phyloP scores from a whole-genome alignment of 2,329 filamentous ascomycete species.

The Eurotiales sp. region DNA sequence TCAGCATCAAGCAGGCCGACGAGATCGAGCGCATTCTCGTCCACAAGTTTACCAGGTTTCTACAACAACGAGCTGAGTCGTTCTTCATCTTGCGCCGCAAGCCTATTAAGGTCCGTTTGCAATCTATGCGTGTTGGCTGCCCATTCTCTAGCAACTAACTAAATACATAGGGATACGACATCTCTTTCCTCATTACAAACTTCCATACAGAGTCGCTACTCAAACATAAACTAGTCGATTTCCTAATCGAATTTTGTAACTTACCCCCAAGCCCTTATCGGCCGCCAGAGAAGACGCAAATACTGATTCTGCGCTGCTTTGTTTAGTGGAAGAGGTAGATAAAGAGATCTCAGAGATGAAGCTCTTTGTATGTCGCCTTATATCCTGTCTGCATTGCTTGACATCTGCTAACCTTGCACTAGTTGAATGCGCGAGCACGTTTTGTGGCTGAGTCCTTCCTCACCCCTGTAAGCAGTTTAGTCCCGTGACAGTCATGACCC shows the following conservation, averaged over 20 bases:
- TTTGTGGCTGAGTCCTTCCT: slow-evolving; percentile 98
- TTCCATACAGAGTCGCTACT: slow-evolving; percentile 98
- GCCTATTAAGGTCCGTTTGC: slow-evolving; percentile 70
- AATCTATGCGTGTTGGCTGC: neutral
- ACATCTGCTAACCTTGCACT: slow-evolving; percentile 31
- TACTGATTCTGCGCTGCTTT: neutral
- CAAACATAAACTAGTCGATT: slow-evolving; percentile 98
- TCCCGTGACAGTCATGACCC: neutral
- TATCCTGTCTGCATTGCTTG: too few species aligned
- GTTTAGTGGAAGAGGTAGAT: slow-evolving; percentile 87
- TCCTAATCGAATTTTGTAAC: slow-evolving; percentile 80
- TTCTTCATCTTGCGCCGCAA: slow-evolving; percentile 97
- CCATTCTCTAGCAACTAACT: slow-evolving; percentile 10
- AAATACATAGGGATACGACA: slow-evolving; percentile 80
- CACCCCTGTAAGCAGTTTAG: slow-evolving; percentile 66
- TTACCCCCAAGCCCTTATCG: neutral
- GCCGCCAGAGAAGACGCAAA: neutral
- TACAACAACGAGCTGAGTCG: slow-evolving; percentile 91
- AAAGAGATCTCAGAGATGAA: slow-evolving; percentile 99
- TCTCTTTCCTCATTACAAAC: slow-evolving; percentile 97
- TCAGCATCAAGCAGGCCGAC: slow-evolving; percentile 99
- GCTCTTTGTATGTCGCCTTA: slow-evolving; percentile 91
- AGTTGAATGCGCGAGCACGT: slow-evolving; percentile 94
- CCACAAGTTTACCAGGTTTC: slow-evolving; percentile 95
- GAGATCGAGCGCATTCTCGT: slow-evolving; percentile 98